Evolutionary conservation across 352 stramenopile species (phyloP), one percentile per base, ranked within the genome.

Genomic region (Achlya hypogyna): DNA sequence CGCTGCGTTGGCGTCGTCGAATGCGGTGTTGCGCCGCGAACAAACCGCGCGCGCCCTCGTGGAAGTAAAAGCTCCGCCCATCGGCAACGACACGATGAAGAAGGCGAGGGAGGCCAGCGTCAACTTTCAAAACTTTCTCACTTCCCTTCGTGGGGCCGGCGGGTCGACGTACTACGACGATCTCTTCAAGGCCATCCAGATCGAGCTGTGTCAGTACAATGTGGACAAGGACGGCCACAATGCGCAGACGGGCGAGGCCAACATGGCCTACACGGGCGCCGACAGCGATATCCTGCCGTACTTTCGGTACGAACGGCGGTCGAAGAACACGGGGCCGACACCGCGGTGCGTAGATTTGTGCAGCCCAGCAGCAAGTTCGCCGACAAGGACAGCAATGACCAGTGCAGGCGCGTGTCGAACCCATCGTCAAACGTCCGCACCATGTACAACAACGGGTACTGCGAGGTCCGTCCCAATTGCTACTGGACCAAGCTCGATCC

Each of bases 381-480:
- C 14, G 85, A 87, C 73, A 72, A 77, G 63, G 63, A 84, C 42
- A 58, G 73, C 40, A 72, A 76, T 28, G 74, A 73, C 3, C 42
- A 72, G 10, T 76, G 71, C 14, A 69, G 85, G 8, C 62, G 69
- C 28, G 25, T 87, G 10, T 35, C 69, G 2, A 49, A 72, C 23
- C 53, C 70, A 0, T 18, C 4, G 1, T 14, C 64, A 10, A 75
- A 67, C 6, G 77, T 84, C 53, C n/a, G 69, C 1, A 70, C 65
- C 2, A 69, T 70, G 25, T 87, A 89, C 74, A 47, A 28, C 0
- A 32, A 64, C 0, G 72, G 70, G 0, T 35, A 65, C 0, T 89
- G 79, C 45, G 78, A 89, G 60, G 75, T 88, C 28, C 78, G 76
- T 43, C 77, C 75, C 1, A 88, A 89, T 49, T 89, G 81, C 62